Conservation (phyloP, 2,329 filamentous ascomycete species). For the Aspergillus fijiensis region DNA sequence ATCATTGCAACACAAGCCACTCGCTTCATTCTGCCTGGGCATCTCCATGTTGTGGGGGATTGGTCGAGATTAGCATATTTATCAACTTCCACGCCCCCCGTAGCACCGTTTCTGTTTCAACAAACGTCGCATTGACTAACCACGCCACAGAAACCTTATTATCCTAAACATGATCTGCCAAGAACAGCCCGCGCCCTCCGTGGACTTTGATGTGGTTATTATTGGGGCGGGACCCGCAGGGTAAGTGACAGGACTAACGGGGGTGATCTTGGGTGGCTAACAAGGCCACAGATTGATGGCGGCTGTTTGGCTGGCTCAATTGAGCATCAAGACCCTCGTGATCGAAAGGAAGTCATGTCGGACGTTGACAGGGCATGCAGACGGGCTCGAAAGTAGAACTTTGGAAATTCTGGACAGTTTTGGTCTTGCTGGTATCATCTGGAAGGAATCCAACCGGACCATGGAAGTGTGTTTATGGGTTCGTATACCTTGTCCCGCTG, state of each 20-base stretch:
- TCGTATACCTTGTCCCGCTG: not conserved
- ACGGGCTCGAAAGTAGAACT: constrained; percentile 64
- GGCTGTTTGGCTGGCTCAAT: constrained; percentile 14
- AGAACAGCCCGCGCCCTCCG: too few species aligned
- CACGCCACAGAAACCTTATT: too few species aligned
- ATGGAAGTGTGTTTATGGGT: constrained; percentile 32
- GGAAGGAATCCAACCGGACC: constrained; percentile 38
- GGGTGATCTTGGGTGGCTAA: too few species aligned
- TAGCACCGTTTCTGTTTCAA: too few species aligned
- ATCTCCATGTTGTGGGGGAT: too few species aligned
- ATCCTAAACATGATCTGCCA: too few species aligned
- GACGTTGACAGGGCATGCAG: constrained; percentile 43
- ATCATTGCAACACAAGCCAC: too few species aligned
- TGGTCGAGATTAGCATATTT: too few species aligned
- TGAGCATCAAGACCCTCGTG: constrained; percentile 12
- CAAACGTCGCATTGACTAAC: too few species aligned
- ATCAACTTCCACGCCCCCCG: too few species aligned
- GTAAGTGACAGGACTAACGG: not conserved
- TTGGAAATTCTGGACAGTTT: constrained; percentile 74
- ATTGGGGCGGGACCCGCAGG: constrained; percentile 3
- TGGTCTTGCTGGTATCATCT: constrained; percentile 62
- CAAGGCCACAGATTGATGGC: constrained; percentile 11
- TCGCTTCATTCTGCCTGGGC: too few species aligned
- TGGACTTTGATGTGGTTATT: not conserved
- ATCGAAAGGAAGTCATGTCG: constrained; percentile 16